A percentile compares a stretch with the other conserved stretches of the same genome.
These are phyloP conservation scores for Fusarium neocosmosporiellum DNA, from an alignment of 2,329 filamentous ascomycete genomes.

Conservation along the genomic window DNA sequence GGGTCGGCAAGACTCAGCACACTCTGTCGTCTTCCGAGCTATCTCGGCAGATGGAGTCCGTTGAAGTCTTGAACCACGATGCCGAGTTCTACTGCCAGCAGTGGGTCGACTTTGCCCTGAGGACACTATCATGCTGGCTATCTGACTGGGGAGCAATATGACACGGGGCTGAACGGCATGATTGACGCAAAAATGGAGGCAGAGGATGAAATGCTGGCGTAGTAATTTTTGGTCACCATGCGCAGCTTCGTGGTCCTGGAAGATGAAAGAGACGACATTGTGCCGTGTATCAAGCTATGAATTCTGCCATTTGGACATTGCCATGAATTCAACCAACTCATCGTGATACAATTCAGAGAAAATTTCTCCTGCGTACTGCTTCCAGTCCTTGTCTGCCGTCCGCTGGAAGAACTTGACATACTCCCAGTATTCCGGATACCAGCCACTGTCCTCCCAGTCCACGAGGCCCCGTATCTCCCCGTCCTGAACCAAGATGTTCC, in stretches of 20 bases:
- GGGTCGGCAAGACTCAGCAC: not conserved
- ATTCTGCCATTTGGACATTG: constrained; percentile 38
- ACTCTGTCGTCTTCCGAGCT: not conserved
- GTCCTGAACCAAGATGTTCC: constrained; percentile 57
- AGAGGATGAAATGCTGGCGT: not conserved
- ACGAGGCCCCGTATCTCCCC: constrained; percentile 55
- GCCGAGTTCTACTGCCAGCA: not conserved
- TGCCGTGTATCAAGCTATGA: not conserved
- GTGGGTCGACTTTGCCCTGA: not conserved
- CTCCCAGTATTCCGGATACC: constrained; percentile 58
- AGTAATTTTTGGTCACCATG: not conserved
- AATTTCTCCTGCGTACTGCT: constrained; percentile 33
- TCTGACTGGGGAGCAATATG: not conserved
- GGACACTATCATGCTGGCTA: not conserved
- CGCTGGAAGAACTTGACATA: constrained; percentile 49
- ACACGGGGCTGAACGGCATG: not conserved
- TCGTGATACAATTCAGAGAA: constrained; percentile 41
- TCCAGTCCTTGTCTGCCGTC: constrained; percentile 31
- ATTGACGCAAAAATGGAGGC: not conserved
- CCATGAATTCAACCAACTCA: constrained; percentile 41
- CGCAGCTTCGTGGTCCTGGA: not conserved
- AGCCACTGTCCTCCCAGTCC: constrained; percentile 61
- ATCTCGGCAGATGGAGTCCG: not conserved
- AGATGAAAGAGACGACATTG: too few relatives aligned
- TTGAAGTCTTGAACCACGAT: not conserved